phyloP scores from a whole-genome alignment of 345 rosid genomes.

The Reutealis trisperma region DNA sequence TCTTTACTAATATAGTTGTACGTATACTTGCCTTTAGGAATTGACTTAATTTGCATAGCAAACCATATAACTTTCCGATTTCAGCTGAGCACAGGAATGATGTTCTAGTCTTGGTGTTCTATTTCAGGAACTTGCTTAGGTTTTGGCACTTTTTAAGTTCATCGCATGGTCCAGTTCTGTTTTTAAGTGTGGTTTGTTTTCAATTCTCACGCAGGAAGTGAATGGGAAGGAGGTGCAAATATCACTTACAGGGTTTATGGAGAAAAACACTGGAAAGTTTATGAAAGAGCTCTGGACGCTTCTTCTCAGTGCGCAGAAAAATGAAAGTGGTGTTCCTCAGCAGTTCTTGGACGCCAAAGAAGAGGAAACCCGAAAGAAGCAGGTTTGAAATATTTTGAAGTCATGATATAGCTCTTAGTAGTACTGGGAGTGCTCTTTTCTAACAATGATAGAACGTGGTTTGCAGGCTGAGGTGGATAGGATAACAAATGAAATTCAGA shows the following conservation, averaged over 20 bases:
- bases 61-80: constrained; percentile 1
- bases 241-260: constrained; percentile 94
- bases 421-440: background rate
- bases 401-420: constrained; percentile 2
- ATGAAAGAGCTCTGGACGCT: constrained; percentile 99
- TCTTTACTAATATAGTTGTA: constrained; percentile 5
- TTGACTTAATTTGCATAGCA: constrained; percentile 19
- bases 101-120: constrained; percentile 5
- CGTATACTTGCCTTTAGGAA: constrained; percentile 18
- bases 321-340: constrained; percentile 90
- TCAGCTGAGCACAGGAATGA: constrained; percentile 19
- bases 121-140: background rate
- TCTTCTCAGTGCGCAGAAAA: constrained; percentile 86
- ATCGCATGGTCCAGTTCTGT: background rate
- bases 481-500: constrained; percentile 59
- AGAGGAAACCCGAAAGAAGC: constrained; percentile 73
- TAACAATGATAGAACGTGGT: constrained; percentile 9
- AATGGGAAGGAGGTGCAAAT: constrained; percentile 94
- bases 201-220: constrained; percentile 52
- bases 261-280: constrained; percentile 89
- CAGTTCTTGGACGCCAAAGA: constrained; percentile 82
- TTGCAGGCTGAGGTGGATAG: constrained; percentile 71
- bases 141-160: background rate
- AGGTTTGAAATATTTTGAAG: constrained; percentile 44
- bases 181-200: background rate